A percentile compares a stretch with the other conserved stretches of the same genome.
Conservation (phyloP, 2,329 filamentous ascomycete species). For the Hymenoscyphus repandus region DNA sequence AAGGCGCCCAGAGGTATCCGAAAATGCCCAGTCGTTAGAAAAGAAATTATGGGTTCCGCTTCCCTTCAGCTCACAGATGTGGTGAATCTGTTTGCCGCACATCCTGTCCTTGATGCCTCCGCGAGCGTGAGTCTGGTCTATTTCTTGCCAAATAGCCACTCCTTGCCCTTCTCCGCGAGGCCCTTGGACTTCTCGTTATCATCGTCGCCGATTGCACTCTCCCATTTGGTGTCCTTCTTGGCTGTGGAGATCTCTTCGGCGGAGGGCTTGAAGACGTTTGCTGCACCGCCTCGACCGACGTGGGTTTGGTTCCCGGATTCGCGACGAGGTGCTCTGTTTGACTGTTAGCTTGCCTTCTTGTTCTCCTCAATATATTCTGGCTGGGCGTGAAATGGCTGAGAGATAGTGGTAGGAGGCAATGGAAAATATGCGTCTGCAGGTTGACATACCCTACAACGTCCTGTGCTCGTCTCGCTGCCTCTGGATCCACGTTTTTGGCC, state of each 20-base stretch:
- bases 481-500: constrained; percentile 65
- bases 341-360: neutral
- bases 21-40: too few relatives aligned
- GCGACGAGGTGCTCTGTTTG: constrained; percentile 37
- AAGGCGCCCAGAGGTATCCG: too few relatives aligned
- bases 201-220: constrained; percentile 26
- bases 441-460: constrained; percentile 66
- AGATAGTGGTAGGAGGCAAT: neutral
- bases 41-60: too few relatives aligned
- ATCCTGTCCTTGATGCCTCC: too few relatives aligned
- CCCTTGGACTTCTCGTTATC: constrained; percentile 32
- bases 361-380: neutral
- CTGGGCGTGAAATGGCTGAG: too few relatives aligned
- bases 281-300: constrained; percentile 69
- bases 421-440: constrained; percentile 14
- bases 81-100: too few relatives aligned
- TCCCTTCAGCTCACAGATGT: too few relatives aligned
- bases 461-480: constrained; percentile 72
- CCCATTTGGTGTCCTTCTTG: constrained; percentile 23
- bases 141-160: constrained; percentile 38
- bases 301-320: constrained; percentile 56
- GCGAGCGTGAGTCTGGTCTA: neutral
- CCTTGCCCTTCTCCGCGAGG: constrained; percentile 49
- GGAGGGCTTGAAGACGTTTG: constrained; percentile 57
- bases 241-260: constrained; percentile 29